These are phyloP conservation scores for Penicillium sp. DNA, from an alignment of 2,329 filamentous ascomycete species.

Conservation along the genomic window DNA sequence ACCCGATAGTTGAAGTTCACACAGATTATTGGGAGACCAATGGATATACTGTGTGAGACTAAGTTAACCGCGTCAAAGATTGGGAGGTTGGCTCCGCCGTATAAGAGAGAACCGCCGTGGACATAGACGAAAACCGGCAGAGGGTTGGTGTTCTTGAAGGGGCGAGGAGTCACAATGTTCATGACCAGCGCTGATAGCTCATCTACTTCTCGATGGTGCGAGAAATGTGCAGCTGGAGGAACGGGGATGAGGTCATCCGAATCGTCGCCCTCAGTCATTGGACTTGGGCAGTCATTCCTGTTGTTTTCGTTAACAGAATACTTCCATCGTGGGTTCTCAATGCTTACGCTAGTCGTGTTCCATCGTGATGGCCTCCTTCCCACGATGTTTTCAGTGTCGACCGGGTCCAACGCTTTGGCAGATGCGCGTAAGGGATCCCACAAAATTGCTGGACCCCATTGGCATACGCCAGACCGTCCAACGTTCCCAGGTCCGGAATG, in stretches of 20 bases:
- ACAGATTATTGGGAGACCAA: conserved; percentile 20
- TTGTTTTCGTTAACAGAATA: background rate
- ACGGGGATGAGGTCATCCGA: conserved; percentile 24
- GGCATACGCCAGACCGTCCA: conserved; percentile 22
- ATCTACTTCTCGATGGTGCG: conserved; percentile 8
- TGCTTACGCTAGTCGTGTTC: conserved; percentile 22
- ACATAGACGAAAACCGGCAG: conserved; percentile 28
- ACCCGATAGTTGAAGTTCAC: conserved; percentile 31
- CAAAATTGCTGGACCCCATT: conserved; percentile 28
- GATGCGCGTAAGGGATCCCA: conserved; percentile 24
- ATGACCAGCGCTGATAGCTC: conserved; percentile 25
- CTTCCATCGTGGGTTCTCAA: no score
- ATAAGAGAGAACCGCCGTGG: conserved; percentile 28
- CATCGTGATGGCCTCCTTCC: conserved; percentile 20
- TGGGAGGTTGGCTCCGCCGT: conserved; percentile 26
- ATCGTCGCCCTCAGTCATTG: conserved; percentile 21
- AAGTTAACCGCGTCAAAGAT: conserved; percentile 28
- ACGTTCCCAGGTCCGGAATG: conserved; percentile 18
- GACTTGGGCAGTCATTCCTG: conserved; percentile 23
- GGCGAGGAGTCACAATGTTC: conserved; percentile 24
- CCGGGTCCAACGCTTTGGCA: conserved; percentile 26
- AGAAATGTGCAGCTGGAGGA: conserved; percentile 19
- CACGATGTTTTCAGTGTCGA: conserved; percentile 20
- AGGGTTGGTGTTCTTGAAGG: background rate
- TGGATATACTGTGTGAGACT: conserved; percentile 24